phyloP scores from a whole-genome alignment of 2,329 filamentous ascomycete genomes.

The Verticillium alfalfae region DNA sequence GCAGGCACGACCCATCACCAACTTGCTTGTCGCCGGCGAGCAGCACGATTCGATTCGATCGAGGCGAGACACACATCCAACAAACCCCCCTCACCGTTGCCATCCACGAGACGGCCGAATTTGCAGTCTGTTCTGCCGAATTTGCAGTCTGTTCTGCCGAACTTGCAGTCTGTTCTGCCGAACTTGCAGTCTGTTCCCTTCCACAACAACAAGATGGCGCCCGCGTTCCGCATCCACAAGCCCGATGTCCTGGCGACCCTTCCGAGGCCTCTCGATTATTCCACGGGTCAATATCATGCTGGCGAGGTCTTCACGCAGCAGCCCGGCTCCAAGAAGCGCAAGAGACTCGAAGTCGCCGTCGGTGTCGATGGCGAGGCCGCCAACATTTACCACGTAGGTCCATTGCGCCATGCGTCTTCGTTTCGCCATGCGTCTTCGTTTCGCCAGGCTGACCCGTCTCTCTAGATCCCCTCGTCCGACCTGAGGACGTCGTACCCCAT shows the following conservation, averaged over 20 bases:
- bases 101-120: not conserved
- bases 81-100: not conserved
- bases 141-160: not conserved
- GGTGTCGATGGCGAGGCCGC: conserved; percentile 61
- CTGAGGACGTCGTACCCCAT: conserved; percentile 63
- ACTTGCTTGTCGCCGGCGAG: not conserved
- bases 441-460: conserved; percentile 4
- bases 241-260: conserved; percentile 59
- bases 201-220: conserved; percentile 39
- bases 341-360: conserved; percentile 57
- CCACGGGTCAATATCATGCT: conserved; percentile 43
- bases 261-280: conserved; percentile 49
- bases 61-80: not conserved
- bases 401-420: not conserved
- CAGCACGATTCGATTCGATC: not conserved
- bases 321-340: conserved; percentile 53
- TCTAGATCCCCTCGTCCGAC: conserved; percentile 53
- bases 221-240: conserved; percentile 56
- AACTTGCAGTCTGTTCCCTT: not conserved
- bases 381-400: conserved; percentile 59
- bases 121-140: not conserved
- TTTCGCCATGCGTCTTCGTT: not conserved
- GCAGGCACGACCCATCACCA: not conserved
- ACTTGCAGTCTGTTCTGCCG: not conserved
- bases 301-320: conserved; percentile 57